Conservation (phyloP, 1,284 basidiomycete species). For the Rhizoctonia solani region DNA sequence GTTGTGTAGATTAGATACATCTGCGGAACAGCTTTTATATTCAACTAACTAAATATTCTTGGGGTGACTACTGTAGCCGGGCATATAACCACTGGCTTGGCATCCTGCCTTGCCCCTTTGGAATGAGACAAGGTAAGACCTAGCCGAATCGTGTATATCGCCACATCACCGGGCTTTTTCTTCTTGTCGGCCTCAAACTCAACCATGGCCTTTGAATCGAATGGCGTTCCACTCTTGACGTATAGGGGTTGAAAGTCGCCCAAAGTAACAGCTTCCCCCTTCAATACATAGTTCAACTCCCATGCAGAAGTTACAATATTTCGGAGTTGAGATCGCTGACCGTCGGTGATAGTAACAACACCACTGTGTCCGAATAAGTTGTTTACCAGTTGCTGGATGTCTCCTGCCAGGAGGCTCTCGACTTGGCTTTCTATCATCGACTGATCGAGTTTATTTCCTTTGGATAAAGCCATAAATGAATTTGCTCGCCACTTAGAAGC, state of each 20-base stretch:
- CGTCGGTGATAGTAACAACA: background rate
- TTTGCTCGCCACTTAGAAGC: background rate
- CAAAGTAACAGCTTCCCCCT: conserved; percentile 4
- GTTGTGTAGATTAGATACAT: too few species aligned
- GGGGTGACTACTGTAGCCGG: too few species aligned
- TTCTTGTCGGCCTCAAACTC: conserved; percentile 16
- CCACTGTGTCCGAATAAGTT: background rate
- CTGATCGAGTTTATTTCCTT: background rate
- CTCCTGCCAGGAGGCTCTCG: background rate
- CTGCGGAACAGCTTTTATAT: too few species aligned
- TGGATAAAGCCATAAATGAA: background rate
- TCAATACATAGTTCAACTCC: conserved; percentile 12
- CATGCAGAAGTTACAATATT: background rate
- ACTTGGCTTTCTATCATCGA: background rate
- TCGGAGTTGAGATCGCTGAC: background rate
- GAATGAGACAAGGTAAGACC: conserved; percentile 6
- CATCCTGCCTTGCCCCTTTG: background rate
- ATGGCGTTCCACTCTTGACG: background rate
- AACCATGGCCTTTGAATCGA: background rate
- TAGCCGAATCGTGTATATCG: conserved; percentile 18
- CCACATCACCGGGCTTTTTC: background rate
- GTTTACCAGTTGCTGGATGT: background rate
- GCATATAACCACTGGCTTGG: background rate
- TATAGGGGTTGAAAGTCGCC: conserved; percentile 21
- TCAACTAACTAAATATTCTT: too few species aligned